phyloP scores from a whole-genome alignment of 2,329 filamentous ascomycete genomes.

The Diaporthe amygdali region DNA sequence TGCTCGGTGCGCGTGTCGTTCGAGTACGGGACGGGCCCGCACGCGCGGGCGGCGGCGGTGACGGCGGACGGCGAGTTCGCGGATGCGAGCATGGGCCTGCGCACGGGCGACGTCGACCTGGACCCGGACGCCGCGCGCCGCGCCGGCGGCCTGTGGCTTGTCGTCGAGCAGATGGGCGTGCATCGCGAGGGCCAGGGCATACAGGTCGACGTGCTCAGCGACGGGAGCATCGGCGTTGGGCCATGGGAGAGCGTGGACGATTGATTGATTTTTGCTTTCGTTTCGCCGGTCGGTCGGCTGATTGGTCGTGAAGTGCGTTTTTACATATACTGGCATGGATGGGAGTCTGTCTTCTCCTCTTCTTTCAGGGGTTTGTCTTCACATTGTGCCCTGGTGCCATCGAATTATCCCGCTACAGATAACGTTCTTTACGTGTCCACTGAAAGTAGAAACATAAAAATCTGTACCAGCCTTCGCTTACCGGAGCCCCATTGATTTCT shows the following conservation, averaged over 20 bases:
- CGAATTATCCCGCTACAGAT: background rate
- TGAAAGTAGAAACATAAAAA: too few species aligned
- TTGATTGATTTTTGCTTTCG: background rate
- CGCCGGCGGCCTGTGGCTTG: slow-evolving; percentile 72
- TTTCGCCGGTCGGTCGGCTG: background rate
- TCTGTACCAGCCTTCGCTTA: background rate
- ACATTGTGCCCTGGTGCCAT: background rate
- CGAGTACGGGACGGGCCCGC: slow-evolving; percentile 74
- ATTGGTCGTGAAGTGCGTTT: background rate
- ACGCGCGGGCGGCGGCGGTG: slow-evolving; percentile 66
- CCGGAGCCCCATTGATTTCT: fast-evolving
- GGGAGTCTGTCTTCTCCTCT: background rate
- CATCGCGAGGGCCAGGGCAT: slow-evolving; percentile 44
- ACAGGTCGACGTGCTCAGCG: slow-evolving; percentile 43
- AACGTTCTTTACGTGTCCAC: background rate
- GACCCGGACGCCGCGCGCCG: slow-evolving; percentile 62
- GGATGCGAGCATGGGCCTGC: slow-evolving; percentile 69
- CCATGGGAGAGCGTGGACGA: slow-evolving; percentile 40
- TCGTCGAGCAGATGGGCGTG: slow-evolving; percentile 78
- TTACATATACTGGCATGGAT: background rate
- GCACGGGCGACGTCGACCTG: slow-evolving; percentile 77
- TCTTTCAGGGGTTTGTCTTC: background rate
- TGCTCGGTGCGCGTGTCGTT: slow-evolving; percentile 70
- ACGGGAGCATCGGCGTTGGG: slow-evolving; percentile 40
- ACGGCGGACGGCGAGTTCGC: slow-evolving; percentile 78